Conservation (phyloP, 2,329 filamentous ascomycete species). For the Hypoxylon sp. region DNA sequence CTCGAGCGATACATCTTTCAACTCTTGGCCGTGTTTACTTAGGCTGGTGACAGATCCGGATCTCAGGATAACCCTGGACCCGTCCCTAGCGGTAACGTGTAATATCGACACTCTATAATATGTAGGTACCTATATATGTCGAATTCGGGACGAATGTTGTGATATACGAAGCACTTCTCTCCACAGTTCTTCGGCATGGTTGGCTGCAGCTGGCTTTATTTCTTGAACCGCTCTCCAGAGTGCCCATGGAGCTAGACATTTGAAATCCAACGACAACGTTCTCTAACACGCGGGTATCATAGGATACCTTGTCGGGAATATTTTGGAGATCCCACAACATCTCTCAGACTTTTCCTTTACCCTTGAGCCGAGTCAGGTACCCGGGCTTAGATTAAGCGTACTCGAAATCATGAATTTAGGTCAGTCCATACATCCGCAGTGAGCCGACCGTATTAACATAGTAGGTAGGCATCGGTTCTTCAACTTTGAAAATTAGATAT, state of each 20-base stretch:
- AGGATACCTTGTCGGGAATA: conserved; percentile 16
- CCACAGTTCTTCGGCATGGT: conserved; percentile 25
- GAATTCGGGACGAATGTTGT: conserved; percentile 32
- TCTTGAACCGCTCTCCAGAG: conserved; percentile 6
- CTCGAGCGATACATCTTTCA: conserved; percentile 24
- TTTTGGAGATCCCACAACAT: conserved; percentile 2
- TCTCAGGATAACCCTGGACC: conserved; percentile 24
- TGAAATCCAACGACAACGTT: conserved; percentile 7
- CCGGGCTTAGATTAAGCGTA: conserved; percentile 24
- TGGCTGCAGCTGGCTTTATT: conserved; percentile 34
- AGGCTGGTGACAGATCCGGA: conserved; percentile 47
- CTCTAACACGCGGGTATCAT: conserved; percentile 8
- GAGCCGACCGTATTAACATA: conserved; percentile 13
- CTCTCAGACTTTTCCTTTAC: conserved; percentile 7
- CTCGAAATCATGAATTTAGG: conserved; percentile 17
- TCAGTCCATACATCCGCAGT: conserved; percentile 24
- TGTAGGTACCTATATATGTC: conserved; percentile 9
- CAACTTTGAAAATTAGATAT: conserved; percentile 7
- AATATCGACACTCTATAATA: conserved; percentile 30
- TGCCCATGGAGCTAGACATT: conserved; percentile 19
- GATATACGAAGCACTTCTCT: conserved; percentile 15
- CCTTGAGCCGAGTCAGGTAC: conserved; percentile 34
- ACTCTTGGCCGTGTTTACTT: conserved; percentile 18
- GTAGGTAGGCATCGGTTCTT: conserved; percentile 13
- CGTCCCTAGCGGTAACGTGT: conserved; percentile 20